Base-by-base conservation (phyloP, 2,329 filamentous ascomycete species). In the Periconia sp. region DNA sequence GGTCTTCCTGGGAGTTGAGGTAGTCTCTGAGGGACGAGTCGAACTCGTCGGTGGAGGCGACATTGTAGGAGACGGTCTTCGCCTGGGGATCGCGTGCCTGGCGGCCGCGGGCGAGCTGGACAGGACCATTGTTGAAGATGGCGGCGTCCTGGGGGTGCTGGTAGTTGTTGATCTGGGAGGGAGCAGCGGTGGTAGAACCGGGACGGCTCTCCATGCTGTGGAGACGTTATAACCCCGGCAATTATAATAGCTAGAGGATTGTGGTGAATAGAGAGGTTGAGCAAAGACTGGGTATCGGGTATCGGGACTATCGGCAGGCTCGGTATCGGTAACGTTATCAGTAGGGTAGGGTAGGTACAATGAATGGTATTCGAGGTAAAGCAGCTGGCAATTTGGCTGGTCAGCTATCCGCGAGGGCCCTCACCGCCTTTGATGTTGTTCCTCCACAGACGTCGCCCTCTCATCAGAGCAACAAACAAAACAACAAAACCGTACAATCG, bases 21-120 rank as follows among this genome's bases (percentile, higher is more conserved):
- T 74, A 74, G 13, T 66, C 62, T 53, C 65, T 66, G 54, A 75
- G 56, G n/a, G 66, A 62, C 40, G 65, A 53, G 59, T 75, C 70
- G 58, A 75, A 72, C 27, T 72, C 70, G 15, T 68, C 69, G 47
- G 74, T 61, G 9, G 66, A 66, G 50, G 64, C 55, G 47, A 72
- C 70, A 19, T 50, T 54, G 59, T 63, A 72, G 5, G 61, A 55
- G 50, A 73, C 57, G 37, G 64, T 70, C 58, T 66, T 65, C 40
- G 67, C 68, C 55, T 68, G 59, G 35, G 70, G 70, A 52, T 75
- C 72, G 51, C 69, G 66, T 31, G 72, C 69, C 55, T 71, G 67
- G 35, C 73, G 70, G n/a, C 72, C 72, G 17, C 71, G 65, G 9
- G 71, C 67, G 11, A 74, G 65, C 45, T 61, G 59, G 27, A 65